These are phyloP conservation scores for Cydonia oblonga DNA, from an alignment of 331 rosid species.

Conservation along the genomic window DNA sequence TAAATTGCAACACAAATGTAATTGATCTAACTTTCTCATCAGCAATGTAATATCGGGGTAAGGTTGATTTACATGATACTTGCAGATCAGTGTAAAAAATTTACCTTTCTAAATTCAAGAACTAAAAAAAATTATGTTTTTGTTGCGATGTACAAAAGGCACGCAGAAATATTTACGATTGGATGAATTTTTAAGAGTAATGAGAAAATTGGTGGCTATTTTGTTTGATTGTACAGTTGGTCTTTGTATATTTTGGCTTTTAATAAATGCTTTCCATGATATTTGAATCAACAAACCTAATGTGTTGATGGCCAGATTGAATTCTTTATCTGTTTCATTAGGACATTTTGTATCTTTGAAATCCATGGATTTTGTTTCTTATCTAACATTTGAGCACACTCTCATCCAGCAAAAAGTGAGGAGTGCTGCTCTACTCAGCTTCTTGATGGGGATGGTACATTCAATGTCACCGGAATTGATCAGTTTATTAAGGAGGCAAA, in stretches of 20 bases:
- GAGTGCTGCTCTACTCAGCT: slow-evolving; percentile 70
- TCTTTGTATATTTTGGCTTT: neutral
- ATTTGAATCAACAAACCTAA: neutral
- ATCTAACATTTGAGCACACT: slow-evolving; percentile 14
- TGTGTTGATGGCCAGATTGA: neutral
- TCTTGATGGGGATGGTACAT: slow-evolving; percentile 86
- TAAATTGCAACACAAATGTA: neutral
- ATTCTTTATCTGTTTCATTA: neutral
- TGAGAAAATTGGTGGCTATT: neutral
- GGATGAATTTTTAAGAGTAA: neutral
- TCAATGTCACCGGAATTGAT: slow-evolving; percentile 66
- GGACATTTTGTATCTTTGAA: neutral
- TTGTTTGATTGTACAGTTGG: neutral
- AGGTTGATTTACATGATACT: neutral
- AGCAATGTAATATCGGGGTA: neutral
- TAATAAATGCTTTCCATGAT: neutral
- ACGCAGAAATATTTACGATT: neutral
- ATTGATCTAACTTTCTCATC: neutral
- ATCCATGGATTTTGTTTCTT: neutral
- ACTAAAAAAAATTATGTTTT: neutral
- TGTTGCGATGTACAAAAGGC: neutral
- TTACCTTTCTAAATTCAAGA: neutral
- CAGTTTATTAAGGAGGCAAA: slow-evolving; percentile 69
- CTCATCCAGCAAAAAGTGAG: slow-evolving; percentile 36
- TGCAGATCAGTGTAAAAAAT: neutral